Evolutionary conservation across 1,284 basidiomycete species (phyloP).

Genomic region (Kalmanozyma brasiliensis): DNA sequence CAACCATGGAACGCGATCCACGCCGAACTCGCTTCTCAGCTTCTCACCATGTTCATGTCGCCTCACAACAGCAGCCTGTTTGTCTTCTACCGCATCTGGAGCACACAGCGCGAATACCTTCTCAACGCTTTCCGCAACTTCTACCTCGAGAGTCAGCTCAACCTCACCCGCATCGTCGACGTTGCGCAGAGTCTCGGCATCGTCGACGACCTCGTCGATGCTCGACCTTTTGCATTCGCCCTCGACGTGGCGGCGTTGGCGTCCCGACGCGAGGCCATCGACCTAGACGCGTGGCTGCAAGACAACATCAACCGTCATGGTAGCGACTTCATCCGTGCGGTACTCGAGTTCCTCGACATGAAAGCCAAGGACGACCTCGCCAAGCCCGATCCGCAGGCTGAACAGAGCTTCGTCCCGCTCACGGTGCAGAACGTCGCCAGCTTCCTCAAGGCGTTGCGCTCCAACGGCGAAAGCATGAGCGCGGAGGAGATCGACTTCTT

Average conservation of each 20-base stretch:
- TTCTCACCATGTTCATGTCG: constrained; percentile 88
- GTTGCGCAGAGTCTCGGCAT: constrained; percentile 94
- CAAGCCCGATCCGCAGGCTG: constrained; percentile 64
- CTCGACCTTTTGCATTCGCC: constrained; percentile 82
- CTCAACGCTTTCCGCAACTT: constrained; percentile 88
- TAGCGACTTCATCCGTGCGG: constrained; percentile 83
- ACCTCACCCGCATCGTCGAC: constrained; percentile 92
- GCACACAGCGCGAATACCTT: constrained; percentile 84
- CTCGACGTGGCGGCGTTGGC: constrained; percentile 90
- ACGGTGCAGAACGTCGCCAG: constrained; percentile 65
- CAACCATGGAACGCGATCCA: constrained; percentile 87
- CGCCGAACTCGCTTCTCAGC: constrained; percentile 82
- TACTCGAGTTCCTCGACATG: constrained; percentile 64
- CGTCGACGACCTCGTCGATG: constrained; percentile 86
- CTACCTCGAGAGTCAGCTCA: constrained; percentile 89
- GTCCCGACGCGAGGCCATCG: constrained; percentile 89
- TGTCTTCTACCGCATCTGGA: constrained; percentile 95
- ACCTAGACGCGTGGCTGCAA: constrained; percentile 94
- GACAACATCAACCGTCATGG: constrained; percentile 83
- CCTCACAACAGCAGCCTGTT: constrained; percentile 93
- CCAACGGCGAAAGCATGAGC: constrained; percentile 68
- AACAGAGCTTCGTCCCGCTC: constrained; percentile 63
- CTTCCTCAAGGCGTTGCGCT: constrained; percentile 63
- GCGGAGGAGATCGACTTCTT: constrained; percentile 84
- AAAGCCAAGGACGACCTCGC: constrained; percentile 65